Base-by-base conservation (phyloP, 2,329 filamentous ascomycete genomes). In the Aspergillus niger region DNA sequence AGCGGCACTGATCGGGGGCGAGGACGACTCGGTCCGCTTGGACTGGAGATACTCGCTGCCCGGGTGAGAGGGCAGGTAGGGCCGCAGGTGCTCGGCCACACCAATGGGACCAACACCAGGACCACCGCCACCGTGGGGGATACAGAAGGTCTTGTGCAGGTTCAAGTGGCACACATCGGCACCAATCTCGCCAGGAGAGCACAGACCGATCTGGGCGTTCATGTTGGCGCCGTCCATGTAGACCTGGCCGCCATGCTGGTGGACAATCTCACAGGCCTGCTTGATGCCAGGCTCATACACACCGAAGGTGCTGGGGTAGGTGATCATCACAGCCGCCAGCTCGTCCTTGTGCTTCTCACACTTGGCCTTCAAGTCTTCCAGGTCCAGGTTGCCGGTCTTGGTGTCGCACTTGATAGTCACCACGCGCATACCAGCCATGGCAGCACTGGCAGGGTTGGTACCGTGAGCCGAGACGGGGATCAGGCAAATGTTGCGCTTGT, bases 181-280 rank as follows among this genome's bases (percentile, higher is more conserved):
- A 20, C 94, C 94, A 67, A 98, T 96, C 76, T 96, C 92, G 41
- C 94, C 94, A 1, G 94, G 94, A 0, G 92, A 96, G 81, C 92
- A 97, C 10, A 98, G 85, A 11, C 94, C 94, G 65, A 98, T 97
- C 78, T 98, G 94, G 17, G 94, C 94, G 74, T 97, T 98, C 92
- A 97, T 95, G 81, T 98, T 98, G 66, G 94, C 94, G 51, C 94
- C 94, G 74, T 98, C 94, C 94, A 98, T 97, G 82, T 97, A 98
- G 15, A 98, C 94, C 73, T 96, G 91, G 8, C 94, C 94, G 55
- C 94, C 94, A 72, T 96, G 82, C 65, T 90, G 78, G 79, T 98
- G 94, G 17, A 98, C 92, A 30, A 96, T 81, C 58, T 92, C 82
- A 77, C 92, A 97, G 15, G 89, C 92, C 72, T 90, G 86, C 81